These are phyloP conservation scores for Malassezia psittaci DNA, from an alignment of 1,284 basidiomycete species.

Conservation along the genomic window DNA sequence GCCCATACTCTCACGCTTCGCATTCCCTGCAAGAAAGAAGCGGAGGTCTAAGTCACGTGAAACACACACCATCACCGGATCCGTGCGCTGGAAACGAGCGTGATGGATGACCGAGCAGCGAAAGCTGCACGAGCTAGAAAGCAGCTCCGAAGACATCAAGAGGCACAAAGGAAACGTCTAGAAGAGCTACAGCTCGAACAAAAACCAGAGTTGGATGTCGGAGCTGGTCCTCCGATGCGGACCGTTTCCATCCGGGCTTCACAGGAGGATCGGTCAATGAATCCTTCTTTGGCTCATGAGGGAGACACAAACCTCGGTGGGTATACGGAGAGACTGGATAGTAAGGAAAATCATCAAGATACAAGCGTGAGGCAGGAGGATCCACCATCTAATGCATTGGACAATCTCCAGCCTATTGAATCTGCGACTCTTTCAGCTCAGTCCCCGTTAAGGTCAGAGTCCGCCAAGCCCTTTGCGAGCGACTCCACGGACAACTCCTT, in stretches of 20 bases:
- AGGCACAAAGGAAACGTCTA: conserved; percentile 9
- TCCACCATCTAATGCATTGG: no score
- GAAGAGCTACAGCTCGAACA: not conserved
- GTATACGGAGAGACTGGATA: no score
- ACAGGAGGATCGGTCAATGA: not conserved
- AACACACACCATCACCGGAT: no score
- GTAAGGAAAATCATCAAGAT: no score
- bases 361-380: no score
- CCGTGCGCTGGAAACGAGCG: not conserved
- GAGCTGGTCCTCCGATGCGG: not conserved
- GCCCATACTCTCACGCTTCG: not conserved
- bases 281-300: no score
- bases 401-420: no score
- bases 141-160: conserved; percentile 15
- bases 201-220: not conserved
- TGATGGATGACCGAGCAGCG: conserved; percentile 16
- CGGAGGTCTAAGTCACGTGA: not conserved
- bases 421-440: no score
- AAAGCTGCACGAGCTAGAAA: conserved; percentile 18
- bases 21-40: not conserved
- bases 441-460: no score
- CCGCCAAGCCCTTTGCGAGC: no score
- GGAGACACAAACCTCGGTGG: no score
- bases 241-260: not conserved
- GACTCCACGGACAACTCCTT: no score